These are phyloP conservation scores for Neurospora sp. DNA, from an alignment of 495 filamentous ascomycete species.

Conservation along the genomic window DNA sequence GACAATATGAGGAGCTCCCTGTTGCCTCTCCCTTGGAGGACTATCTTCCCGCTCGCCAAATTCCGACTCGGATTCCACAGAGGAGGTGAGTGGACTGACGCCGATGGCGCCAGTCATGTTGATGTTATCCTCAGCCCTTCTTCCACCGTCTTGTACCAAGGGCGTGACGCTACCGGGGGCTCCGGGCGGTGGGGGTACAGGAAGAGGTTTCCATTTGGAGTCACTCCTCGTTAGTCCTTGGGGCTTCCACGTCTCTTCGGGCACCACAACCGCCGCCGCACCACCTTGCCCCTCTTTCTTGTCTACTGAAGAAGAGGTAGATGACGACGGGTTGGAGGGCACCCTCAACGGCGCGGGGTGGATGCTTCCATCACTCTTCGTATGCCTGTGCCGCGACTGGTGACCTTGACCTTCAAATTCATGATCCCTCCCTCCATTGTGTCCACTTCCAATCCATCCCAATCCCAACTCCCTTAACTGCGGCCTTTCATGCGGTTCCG, in stretches of 20 bases:
- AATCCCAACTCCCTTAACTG: background rate
- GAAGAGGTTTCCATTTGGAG: conserved; percentile 18
- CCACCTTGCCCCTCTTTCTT: background rate
- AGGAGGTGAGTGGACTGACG: background rate
- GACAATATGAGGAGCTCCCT: background rate
- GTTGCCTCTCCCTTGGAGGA: background rate
- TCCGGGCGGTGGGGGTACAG: conserved; percentile 3
- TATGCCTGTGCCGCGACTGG: background rate
- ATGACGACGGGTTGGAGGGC: conserved; percentile 1
- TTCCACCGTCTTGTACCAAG: background rate
- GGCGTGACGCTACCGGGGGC: background rate
- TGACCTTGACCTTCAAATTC: background rate
- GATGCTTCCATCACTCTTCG: conserved; percentile 2
- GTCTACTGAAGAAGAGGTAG: background rate
- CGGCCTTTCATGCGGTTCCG: background rate
- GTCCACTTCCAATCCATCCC: background rate
- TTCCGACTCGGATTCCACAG: background rate
- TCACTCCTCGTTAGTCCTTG: conserved; percentile 5
- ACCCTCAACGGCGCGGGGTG: conserved; percentile 14
- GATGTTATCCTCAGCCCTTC: background rate
- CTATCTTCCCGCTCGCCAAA: background rate
- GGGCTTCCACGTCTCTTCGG: background rate
- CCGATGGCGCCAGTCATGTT: background rate
- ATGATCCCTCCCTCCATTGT: background rate
- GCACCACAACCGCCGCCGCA: background rate